Conservation (phyloP, 2,329 filamentous ascomycete species). For the Neonectria sp. region DNA sequence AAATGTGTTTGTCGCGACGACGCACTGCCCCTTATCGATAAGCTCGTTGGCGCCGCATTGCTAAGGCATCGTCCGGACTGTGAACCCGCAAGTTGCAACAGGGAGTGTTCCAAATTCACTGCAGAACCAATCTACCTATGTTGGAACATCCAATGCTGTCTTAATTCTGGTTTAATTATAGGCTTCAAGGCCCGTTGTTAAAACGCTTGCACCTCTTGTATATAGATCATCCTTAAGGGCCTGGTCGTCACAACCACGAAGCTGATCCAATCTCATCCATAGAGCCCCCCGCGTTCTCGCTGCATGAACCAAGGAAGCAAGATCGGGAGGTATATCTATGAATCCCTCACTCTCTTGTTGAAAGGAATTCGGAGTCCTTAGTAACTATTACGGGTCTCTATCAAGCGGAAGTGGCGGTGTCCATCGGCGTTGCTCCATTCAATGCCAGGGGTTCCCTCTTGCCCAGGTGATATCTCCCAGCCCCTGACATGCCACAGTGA, state of each 20-base stretch:
- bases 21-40: slow-evolving; percentile 35
- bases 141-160: background rate
- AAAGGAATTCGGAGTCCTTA: slow-evolving; percentile 1
- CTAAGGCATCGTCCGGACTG: slow-evolving; percentile 23
- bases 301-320: background rate
- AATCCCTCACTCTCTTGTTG: background rate
- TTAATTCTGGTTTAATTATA: background rate
- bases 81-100: background rate
- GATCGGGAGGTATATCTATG: background rate
- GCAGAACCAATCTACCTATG: background rate
- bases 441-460: slow-evolving; percentile 19
- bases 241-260: background rate
- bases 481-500: slow-evolving; percentile 21
- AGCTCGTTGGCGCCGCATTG: slow-evolving; percentile 29
- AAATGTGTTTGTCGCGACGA: slow-evolving; percentile 23
- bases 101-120: background rate
- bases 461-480: slow-evolving; percentile 20
- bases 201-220: background rate
- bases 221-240: background rate
- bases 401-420: background rate
- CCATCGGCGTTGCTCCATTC: slow-evolving; percentile 6
- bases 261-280: background rate
- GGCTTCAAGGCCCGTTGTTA: background rate
- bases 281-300: background rate
- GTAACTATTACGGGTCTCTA: slow-evolving; percentile 1